Evolutionary conservation across 768 basidiomycete species (phyloP).

Genomic region (Leccinum uliginosum): DNA sequence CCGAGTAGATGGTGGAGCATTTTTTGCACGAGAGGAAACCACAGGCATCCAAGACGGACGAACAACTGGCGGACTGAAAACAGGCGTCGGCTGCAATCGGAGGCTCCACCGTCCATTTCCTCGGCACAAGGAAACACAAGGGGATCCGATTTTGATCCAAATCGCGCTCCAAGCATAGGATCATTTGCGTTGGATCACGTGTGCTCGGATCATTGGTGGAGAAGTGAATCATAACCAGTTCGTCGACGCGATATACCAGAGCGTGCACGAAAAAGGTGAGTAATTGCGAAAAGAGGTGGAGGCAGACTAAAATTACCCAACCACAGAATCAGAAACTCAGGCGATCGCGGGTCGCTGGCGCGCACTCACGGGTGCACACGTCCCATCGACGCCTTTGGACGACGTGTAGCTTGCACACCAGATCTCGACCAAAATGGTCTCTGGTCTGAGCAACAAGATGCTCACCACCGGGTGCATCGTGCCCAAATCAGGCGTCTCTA

Average conservation of each 20-base stretch:
- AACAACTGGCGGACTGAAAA: constrained; percentile 23
- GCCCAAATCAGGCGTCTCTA: constrained; percentile 28
- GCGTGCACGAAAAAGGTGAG: constrained; percentile 35
- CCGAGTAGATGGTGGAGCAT: constrained; percentile 44
- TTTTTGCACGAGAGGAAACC: constrained; percentile 26
- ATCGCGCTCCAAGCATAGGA: constrained; percentile 33
- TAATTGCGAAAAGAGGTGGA: neutral
- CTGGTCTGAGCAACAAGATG: constrained; percentile 27
- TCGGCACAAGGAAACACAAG: constrained; percentile 25
- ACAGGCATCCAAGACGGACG: constrained; percentile 12
- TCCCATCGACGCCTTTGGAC: constrained; percentile 22
- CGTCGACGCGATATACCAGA: constrained; percentile 29
- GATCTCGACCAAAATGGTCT: constrained; percentile 21
- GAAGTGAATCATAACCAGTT: constrained; percentile 21
- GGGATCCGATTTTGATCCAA: constrained; percentile 36
- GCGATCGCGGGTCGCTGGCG: constrained; percentile 44
- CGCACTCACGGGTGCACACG: constrained; percentile 34
- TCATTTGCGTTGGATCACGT: constrained; percentile 25
- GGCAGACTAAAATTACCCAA: neutral
- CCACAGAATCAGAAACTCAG: constrained; percentile 34
- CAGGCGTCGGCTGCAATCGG: constrained; percentile 21
- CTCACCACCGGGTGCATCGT: constrained; percentile 24
- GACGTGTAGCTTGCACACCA: constrained; percentile 21
- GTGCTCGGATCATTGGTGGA: constrained; percentile 29
- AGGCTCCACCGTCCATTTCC: constrained; percentile 21